These are phyloP conservation scores for Petunia axillaris DNA, from an alignment of 257 asterid genomes.

Conservation along the genomic window DNA sequence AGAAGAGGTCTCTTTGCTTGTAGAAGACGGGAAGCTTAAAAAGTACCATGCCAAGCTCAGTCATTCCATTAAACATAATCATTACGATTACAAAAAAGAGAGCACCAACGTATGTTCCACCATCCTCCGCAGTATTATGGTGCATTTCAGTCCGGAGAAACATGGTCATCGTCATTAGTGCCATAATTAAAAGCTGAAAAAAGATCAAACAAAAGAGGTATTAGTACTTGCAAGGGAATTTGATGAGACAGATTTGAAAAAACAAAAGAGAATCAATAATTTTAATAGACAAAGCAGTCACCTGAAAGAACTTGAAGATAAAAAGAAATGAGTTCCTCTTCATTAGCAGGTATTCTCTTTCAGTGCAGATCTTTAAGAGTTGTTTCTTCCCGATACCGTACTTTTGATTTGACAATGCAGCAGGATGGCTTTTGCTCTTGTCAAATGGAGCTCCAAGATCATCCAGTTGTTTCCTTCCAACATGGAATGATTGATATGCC, in stretches of 20 bases:
- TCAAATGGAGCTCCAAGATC: constrained; percentile 57
- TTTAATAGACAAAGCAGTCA: constrained; percentile 27
- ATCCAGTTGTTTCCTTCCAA: constrained; percentile 42
- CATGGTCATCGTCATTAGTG: constrained; percentile 49
- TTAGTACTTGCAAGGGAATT: background rate
- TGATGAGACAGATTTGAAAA: background rate
- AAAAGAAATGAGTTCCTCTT: constrained; percentile 63
- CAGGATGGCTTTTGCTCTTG: constrained; percentile 65
- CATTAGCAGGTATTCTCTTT: constrained; percentile 62
- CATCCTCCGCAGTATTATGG: constrained; percentile 38
- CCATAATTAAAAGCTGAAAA: constrained; percentile 47
- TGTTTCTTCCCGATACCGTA: constrained; percentile 57
- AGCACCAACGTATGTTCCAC: constrained; percentile 59
- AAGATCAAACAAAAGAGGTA: constrained; percentile 13
- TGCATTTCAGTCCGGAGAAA: constrained; percentile 64
- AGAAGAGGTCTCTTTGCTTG: constrained; percentile 63
- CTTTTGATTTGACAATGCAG: constrained; percentile 56
- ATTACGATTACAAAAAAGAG: constrained; percentile 47
- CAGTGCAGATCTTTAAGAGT: constrained; percentile 58
- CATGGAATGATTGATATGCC: constrained; percentile 48
- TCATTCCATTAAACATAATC: constrained; percentile 62
- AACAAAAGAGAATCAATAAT: background rate
- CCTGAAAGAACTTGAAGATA: constrained; percentile 61
- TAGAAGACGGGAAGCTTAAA: constrained; percentile 69
- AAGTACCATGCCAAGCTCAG: constrained; percentile 59